Evolutionary conservation across 1,139 yeast species (phyloP).

Genomic region (Nakaseomyces delphensis): DNA sequence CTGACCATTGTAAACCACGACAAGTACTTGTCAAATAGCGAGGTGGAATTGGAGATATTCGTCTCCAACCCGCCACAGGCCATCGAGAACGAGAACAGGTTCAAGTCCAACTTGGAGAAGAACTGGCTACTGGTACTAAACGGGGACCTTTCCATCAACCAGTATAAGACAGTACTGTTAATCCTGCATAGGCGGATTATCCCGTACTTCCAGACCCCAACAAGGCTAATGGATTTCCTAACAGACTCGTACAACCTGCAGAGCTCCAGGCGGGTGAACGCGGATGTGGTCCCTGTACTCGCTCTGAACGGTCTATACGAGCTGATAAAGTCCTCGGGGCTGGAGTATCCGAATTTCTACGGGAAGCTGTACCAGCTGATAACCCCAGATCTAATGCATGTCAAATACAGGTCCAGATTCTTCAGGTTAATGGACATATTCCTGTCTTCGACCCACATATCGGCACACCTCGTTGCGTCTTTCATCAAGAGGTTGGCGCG

Average conservation of each 20-base stretch:
- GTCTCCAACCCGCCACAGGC: conserved; percentile 45
- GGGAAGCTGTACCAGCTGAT: conserved; percentile 71
- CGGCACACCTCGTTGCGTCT: conserved; percentile 77
- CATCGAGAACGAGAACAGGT: conserved; percentile 48
- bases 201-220: conserved; percentile 74
- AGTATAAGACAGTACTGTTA: conserved; percentile 60
- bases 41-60: conserved; percentile 33
- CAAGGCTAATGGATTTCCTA: conserved; percentile 81
- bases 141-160: conserved; percentile 38
- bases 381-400: conserved; percentile 66
- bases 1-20: conserved; percentile 34
- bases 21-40: conserved; percentile 26
- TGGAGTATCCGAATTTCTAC: conserved; percentile 90
- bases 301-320: conserved; percentile 84
- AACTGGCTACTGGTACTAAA: conserved; percentile 53
- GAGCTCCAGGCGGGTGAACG: conserved; percentile 36
- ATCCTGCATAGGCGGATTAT: conserved; percentile 77
- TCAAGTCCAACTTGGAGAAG: conserved; percentile 60
- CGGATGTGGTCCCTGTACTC: conserved; percentile 64
- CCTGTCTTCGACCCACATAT: conserved; percentile 78
- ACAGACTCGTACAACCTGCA: conserved; percentile 65
- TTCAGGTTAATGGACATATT: conserved; percentile 81
- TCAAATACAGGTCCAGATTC: conserved; percentile 77
- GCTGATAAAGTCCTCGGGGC: conserved; percentile 69
- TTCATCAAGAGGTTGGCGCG: conserved; percentile 78